Base-by-base conservation (phyloP, 2,329 filamentous ascomycete species). In the Apiospora phragmitis region DNA sequence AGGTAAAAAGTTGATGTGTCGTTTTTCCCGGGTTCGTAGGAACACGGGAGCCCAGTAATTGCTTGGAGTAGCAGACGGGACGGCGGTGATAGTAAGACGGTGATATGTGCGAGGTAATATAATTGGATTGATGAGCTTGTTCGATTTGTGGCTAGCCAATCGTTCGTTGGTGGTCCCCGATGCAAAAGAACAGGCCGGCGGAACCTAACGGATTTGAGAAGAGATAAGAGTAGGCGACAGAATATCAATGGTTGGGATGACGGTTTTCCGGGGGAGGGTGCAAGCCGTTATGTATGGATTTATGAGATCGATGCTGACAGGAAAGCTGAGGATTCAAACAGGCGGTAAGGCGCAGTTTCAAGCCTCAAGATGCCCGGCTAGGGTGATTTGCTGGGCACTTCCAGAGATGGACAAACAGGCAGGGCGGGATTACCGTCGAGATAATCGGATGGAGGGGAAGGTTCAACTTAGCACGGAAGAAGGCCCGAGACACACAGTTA, bases 401-500 rank as follows among this genome's bases (percentile, higher is more conserved):
- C 55, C 55, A 62, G 55, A 38, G 55, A 62, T 12, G 29, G 55
- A 62, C 32, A 11, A 11, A 26, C 47, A 49, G 55, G 55, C 32
- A 62, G 55, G 32, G 55, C 55, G 55, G 55, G 55, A 62, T 62
- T 62, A 62, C 55, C 55, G 55, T 62, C 55, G 55, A 62, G 55
- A 62, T 62, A 62, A 62, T 62, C 55, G 38, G 55, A 62, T 62
- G 55, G 55, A 62, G 55, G 55, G 55, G 32, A 38, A 62, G 32
- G 55, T 62, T 62, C 21, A 38, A n/a, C 55, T 62, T 62, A 32
- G 55, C 55, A 62, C 55, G 55, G 55, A 62, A 62, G 32, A 62
- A 62, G 55, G 55, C 21, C 55, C 55, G 55, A 62, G 55, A 62
- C 55, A 62, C 55, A 21, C 55, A 62, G 55, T 62, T 62, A 38